These are phyloP conservation scores for Tranzscheliella williamsii DNA, from an alignment of 1,284 basidiomycete genomes.

Conservation along the genomic window DNA sequence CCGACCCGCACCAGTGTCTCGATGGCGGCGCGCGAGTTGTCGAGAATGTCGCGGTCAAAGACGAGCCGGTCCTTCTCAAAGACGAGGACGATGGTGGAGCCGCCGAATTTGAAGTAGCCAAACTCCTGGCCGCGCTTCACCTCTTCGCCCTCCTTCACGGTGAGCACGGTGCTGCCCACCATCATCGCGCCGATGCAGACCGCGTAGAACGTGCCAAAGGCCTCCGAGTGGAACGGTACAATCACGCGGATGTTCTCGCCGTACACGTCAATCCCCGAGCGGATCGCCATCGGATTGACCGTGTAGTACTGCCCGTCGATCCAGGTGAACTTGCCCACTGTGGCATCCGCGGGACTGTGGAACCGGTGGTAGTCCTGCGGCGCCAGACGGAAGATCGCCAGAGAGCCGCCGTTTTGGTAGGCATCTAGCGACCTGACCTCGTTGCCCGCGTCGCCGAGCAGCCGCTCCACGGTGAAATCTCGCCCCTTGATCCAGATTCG, in stretches of 20 bases:
- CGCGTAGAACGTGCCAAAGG: constrained; percentile 32
- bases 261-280: constrained; percentile 81
- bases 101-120: constrained; percentile 65
- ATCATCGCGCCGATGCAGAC: constrained; percentile 65
- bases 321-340: constrained; percentile 64
- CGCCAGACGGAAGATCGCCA: constrained; percentile 75
- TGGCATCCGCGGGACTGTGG: constrained; percentile 86
- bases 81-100: constrained; percentile 52
- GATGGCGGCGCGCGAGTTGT: constrained; percentile 69
- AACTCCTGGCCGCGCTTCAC: constrained; percentile 85
- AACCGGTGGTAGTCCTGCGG: constrained; percentile 92
- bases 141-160: constrained; percentile 78
- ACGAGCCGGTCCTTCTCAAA: constrained; percentile 74
- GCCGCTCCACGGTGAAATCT: constrained; percentile 78
- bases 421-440: constrained; percentile 63
- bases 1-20: constrained; percentile 75
- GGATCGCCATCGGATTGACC: constrained; percentile 77
- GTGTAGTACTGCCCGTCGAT: constrained; percentile 61
- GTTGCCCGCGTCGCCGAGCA: constrained; percentile 70
- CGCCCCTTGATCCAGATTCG: constrained; percentile 95
- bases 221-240: constrained; percentile 59
- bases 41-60: constrained; percentile 89
- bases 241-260: constrained; percentile 78
- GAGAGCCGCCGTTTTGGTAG: constrained; percentile 75
- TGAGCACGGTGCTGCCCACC: constrained; percentile 72